Conservation (phyloP, 805 yeast genomes). For the Grigorovia jiainica region DNA sequence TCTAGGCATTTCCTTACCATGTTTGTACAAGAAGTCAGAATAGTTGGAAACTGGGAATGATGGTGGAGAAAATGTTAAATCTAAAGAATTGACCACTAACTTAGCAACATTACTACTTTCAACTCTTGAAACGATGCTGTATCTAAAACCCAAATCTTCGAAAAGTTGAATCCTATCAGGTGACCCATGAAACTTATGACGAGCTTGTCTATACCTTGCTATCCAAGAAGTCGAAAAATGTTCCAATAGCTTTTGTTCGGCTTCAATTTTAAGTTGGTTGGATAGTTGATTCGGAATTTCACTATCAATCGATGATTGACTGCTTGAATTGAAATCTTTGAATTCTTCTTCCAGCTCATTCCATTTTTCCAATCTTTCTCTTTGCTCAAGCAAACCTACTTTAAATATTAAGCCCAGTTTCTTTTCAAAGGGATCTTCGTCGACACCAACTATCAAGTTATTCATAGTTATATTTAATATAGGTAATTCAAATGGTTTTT, state of each 20-base stretch:
- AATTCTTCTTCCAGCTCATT: conserved; percentile 19
- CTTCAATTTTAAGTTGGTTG: conserved; percentile 5
- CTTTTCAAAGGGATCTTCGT: conserved; percentile 58
- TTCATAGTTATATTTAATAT: conserved; percentile 34
- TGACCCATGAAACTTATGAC: conserved; percentile 20
- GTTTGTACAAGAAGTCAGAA: conserved; percentile 29
- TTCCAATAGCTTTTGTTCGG: conserved; percentile 15
- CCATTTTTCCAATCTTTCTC: conserved; percentile 36
- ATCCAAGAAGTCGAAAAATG: conserved; percentile 37
- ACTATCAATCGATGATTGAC: background rate
- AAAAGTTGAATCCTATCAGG: conserved; percentile 15
- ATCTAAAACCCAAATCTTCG: conserved; percentile 13
- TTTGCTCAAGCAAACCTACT: conserved; percentile 50
- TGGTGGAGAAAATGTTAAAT: conserved; percentile 22
- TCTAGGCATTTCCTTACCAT: conserved; percentile 46
- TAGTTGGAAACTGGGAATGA: conserved; percentile 23
- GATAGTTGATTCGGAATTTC: background rate
- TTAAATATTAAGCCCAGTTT: conserved; percentile 50
- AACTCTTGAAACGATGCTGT: conserved; percentile 16
- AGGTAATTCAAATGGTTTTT: conserved; percentile 31
- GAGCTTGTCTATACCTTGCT: conserved; percentile 26
- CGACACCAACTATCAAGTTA: conserved; percentile 39
- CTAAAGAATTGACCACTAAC: conserved; percentile 16
- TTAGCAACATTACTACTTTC: conserved; percentile 22
- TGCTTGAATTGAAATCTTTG: background rate